Evolutionary conservation across 2,329 filamentous ascomycete species (phyloP).

Genomic region (Aspergillus oerlinghausenensis): DNA sequence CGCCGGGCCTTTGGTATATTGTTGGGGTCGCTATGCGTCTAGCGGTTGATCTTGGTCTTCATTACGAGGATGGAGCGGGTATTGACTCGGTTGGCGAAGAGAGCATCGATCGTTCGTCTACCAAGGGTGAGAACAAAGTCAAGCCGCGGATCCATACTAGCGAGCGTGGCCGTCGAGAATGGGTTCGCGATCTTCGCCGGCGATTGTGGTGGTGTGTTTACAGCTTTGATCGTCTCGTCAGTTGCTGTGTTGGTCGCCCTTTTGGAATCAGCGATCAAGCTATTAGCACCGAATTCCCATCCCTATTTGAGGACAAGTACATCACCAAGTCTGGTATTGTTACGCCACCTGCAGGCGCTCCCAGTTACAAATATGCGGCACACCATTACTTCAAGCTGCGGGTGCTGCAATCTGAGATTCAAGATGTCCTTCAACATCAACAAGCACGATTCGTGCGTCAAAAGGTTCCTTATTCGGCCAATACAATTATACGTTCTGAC

Average conservation of each 20-base stretch:
- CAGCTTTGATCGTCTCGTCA: constrained; percentile 89
- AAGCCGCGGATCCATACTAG: constrained; percentile 44
- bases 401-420: constrained; percentile 86
- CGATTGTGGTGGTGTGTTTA: constrained; percentile 97
- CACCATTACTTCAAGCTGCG: constrained; percentile 90
- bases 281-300: constrained; percentile 92
- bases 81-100: constrained; percentile 48
- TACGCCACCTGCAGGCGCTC: constrained; percentile 55
- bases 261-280: constrained; percentile 96
- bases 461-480: constrained; percentile 58
- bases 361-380: constrained; percentile 85
- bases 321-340: constrained; percentile 77
- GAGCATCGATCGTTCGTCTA: constrained; percentile 14
- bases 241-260: constrained; percentile 85
- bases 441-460: constrained; percentile 75
- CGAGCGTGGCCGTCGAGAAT: constrained; percentile 68
- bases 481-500: constrained; percentile 71
- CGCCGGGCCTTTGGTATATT: constrained; percentile 95
- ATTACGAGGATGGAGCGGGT: constrained; percentile 81
- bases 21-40: constrained; percentile 87
- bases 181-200: constrained; percentile 77
- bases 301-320: constrained; percentile 77
- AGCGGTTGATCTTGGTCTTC: constrained; percentile 84
- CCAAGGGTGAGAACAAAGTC: constrained; percentile 18
- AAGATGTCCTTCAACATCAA: constrained; percentile 89